These are phyloP conservation scores for Allomyces macrogynus DNA, from an alignment of 192 early-diverging fungal genomes.

Conservation along the genomic window DNA sequence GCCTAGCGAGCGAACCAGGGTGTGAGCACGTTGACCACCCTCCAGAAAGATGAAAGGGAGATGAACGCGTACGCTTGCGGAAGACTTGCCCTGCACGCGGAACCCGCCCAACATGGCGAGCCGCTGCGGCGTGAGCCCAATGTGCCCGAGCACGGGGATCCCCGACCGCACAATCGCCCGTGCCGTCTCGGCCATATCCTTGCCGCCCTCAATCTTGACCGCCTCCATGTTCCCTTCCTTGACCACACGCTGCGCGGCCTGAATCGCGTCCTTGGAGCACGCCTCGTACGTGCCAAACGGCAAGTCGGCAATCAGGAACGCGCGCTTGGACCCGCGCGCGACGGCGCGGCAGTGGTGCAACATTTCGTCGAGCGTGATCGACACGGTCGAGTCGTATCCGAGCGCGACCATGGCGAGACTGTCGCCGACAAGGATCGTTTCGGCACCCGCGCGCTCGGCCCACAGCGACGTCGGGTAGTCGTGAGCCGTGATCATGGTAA, in stretches of 20 bases:
- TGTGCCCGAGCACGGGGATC: slow-evolving; percentile 83
- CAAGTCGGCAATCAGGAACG: slow-evolving; percentile 77
- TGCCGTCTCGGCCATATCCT: slow-evolving; percentile 59
- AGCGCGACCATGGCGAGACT: slow-evolving; percentile 92
- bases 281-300: slow-evolving; percentile 85
- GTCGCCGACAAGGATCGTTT: slow-evolving; percentile 83
- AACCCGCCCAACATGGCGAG: slow-evolving; percentile 71
- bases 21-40: neutral
- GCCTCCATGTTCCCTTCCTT: slow-evolving; percentile 83
- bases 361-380: slow-evolving; percentile 87
- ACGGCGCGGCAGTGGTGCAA: slow-evolving; percentile 83
- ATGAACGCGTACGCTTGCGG: slow-evolving; percentile 20
- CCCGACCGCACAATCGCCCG: slow-evolving; percentile 60
- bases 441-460: slow-evolving; percentile 62
- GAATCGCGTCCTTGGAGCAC: slow-evolving; percentile 49
- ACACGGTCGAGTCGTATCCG: slow-evolving; percentile 67
- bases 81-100: slow-evolving; percentile 77
- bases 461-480: slow-evolving; percentile 83
- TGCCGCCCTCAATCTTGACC: slow-evolving; percentile 90
- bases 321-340: slow-evolving; percentile 47
- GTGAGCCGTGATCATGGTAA: slow-evolving; percentile 88
- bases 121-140: slow-evolving; percentile 89
- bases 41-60: neutral
- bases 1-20: slow-evolving; percentile 21
- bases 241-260: slow-evolving; percentile 55